phyloP scores from a whole-genome alignment of 495 filamentous ascomycete species.

The Penicillium ucsense region DNA sequence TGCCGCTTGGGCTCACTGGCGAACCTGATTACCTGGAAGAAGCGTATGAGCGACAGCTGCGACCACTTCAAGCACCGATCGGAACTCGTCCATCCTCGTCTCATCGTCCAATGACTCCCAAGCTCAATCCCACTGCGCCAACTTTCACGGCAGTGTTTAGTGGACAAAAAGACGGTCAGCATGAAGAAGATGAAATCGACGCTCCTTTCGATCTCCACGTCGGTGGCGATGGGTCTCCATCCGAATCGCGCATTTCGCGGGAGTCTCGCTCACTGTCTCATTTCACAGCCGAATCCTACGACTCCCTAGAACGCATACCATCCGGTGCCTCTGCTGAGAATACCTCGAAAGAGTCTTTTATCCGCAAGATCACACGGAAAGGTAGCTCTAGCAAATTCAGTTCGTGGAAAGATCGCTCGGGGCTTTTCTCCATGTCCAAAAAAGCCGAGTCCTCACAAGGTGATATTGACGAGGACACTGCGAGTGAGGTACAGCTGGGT shows the following conservation, averaged over 20 bases:
- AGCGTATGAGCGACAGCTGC: conserved; percentile 33
- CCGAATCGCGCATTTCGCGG: conserved; percentile 52
- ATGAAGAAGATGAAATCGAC: conserved; percentile 23
- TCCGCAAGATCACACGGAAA: conserved; percentile 68
- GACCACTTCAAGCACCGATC: conserved; percentile 44
- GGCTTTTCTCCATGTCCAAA: conserved; percentile 44
- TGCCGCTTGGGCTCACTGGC: conserved; percentile 38
- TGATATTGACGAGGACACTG: conserved; percentile 40
- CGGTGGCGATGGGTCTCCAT: conserved; percentile 45
- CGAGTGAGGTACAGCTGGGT: conserved; percentile 35
- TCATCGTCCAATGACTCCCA: conserved; percentile 45
- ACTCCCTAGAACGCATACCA: conserved; percentile 61
- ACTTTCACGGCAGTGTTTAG: conserved; percentile 46
- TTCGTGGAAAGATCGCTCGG: conserved; percentile 57
- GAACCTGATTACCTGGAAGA: conserved; percentile 39
- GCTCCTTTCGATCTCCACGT: conserved; percentile 28
- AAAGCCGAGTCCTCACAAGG: conserved; percentile 45
- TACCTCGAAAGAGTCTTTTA: conserved; percentile 50
- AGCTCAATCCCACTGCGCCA: conserved; percentile 52
- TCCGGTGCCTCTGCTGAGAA: conserved; percentile 60
- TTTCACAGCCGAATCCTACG: conserved; percentile 59
- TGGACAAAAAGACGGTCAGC: conserved; percentile 32
- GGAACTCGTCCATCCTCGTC: conserved; percentile 46
- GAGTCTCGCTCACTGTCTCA: conserved; percentile 52
- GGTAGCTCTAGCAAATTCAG: conserved; percentile 74